These are phyloP conservation scores for Pugionium cornutum DNA, from an alignment of 345 rosid genomes.

Conservation along the genomic window DNA sequence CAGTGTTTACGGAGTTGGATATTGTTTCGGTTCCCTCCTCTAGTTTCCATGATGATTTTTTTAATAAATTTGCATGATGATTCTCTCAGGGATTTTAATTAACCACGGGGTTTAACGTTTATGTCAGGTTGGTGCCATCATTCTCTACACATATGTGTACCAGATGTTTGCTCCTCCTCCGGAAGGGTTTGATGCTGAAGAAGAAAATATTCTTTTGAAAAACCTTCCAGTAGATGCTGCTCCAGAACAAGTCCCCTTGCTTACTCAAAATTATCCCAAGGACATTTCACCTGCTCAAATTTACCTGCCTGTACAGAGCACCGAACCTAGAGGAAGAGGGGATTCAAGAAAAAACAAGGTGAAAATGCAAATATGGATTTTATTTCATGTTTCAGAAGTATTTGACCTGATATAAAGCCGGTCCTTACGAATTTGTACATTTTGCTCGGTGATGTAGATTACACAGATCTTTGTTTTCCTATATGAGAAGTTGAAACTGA, in stretches of 20 bases:
- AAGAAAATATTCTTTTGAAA: slow-evolving; percentile 57
- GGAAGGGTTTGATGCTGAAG: slow-evolving; percentile 77
- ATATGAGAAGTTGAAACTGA: slow-evolving; percentile 85
- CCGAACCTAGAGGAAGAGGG: slow-evolving; percentile 38
- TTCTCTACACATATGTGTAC: slow-evolving; percentile 93
- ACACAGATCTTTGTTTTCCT: slow-evolving; percentile 52
- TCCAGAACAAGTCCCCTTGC: slow-evolving; percentile 70
- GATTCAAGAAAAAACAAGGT: slow-evolving; percentile 62
- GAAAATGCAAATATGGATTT: slow-evolving; percentile 27
- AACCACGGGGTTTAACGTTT: slow-evolving; percentile 27
- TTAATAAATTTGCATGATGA: too few relatives aligned
- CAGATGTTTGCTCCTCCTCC: slow-evolving; percentile 93
- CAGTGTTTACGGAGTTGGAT: slow-evolving; percentile 17
- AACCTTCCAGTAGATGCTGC: slow-evolving; percentile 46
- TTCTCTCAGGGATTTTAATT: background rate
- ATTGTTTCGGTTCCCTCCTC: slow-evolving; percentile 15
- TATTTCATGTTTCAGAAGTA: background rate
- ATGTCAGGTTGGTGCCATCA: slow-evolving; percentile 93
- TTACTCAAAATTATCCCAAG: slow-evolving; percentile 47
- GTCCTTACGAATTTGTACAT: slow-evolving; percentile 16
- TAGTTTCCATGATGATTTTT: slow-evolving; percentile 12
- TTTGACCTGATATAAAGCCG: slow-evolving; percentile 10
- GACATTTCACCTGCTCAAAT: slow-evolving; percentile 50
- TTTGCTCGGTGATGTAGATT: slow-evolving; percentile 53
- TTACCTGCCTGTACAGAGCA: slow-evolving; percentile 52